Evolutionary conservation across 345 rosid species (phyloP).

Genomic region (Linum usitatissimum): DNA sequence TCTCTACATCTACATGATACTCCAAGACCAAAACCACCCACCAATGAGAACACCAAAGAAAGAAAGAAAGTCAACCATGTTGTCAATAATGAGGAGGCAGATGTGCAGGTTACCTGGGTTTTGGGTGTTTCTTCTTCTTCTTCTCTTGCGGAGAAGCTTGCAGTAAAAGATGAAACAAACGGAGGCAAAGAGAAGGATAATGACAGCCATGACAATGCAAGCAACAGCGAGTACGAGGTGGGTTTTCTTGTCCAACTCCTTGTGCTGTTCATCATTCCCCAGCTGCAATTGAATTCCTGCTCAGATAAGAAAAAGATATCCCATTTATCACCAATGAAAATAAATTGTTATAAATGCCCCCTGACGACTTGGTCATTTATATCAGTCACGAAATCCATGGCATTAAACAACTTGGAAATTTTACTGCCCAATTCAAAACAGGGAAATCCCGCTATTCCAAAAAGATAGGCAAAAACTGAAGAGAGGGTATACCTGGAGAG

Average conservation of each 20-base stretch:
- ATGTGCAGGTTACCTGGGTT: conserved; percentile 32
- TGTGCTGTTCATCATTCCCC: conserved; percentile 25
- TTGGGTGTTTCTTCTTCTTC: conserved; percentile 23
- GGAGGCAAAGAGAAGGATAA: conserved; percentile 27
- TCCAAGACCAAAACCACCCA: neutral
- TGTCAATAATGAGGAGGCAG: too few relatives aligned
- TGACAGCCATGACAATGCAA: conserved; percentile 38
- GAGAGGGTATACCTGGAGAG: conserved; percentile 45
- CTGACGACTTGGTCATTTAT: too few relatives aligned
- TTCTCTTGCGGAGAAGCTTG: conserved; percentile 18
- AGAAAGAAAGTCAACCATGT: too few relatives aligned
- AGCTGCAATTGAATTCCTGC: conserved; percentile 32
- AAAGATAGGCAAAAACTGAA: neutral
- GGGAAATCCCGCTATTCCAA: neutral
- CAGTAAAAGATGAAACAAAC: conserved; percentile 38
- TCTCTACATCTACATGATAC: conserved; percentile 27
- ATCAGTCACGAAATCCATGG: neutral
- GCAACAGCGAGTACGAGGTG: conserved; percentile 39
- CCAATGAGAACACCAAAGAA: too few relatives aligned
- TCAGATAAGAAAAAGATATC: conserved; percentile 1
- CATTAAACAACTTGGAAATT: too few relatives aligned
- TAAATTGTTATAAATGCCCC: too few relatives aligned
- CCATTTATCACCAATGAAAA: neutral
- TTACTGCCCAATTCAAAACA: too few relatives aligned
- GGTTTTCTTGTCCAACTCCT: conserved; percentile 34